phyloP scores from a whole-genome alignment of 768 basidiomycete genomes.

The Dioszegia crocea region DNA sequence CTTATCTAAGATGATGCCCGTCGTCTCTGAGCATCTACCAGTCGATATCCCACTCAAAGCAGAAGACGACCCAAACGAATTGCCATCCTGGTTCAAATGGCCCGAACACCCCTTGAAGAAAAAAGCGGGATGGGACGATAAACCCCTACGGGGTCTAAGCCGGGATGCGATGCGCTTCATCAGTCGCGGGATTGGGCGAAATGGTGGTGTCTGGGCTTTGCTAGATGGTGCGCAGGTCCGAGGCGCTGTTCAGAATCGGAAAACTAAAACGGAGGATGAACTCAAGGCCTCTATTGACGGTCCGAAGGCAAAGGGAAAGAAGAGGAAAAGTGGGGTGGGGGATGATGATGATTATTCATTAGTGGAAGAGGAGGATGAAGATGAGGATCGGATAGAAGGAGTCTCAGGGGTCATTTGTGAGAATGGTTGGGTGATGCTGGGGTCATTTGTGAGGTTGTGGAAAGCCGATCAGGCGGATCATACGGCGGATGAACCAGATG shows the following conservation, averaged over 20 bases:
- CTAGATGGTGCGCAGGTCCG: neutral
- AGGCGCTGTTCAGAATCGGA: neutral
- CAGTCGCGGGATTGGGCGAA: neutral
- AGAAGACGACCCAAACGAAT: no score
- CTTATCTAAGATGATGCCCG: slow-evolving; percentile 13
- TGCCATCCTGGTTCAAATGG: no score
- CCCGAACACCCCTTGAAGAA: no score
- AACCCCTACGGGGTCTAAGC: no score
- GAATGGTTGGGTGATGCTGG: slow-evolving; percentile 22
- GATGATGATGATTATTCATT: no score
- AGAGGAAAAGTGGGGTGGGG: slow-evolving; percentile 10
- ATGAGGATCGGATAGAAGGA: slow-evolving; percentile 12
- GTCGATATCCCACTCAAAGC: no score
- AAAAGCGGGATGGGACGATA: no score
- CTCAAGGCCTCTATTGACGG: no score
- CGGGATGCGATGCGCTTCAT: no score
- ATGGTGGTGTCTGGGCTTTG: slow-evolving; percentile 23
- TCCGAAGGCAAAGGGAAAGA: neutral
- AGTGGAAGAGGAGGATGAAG: slow-evolving; percentile 10
- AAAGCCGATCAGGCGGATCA: slow-evolving; percentile 20
- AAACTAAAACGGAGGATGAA: neutral
- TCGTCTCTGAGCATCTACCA: no score
- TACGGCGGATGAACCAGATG: neutral
- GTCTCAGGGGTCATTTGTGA: slow-evolving; percentile 10
- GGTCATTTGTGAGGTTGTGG: slow-evolving; percentile 27